Base-by-base conservation (phyloP, 208 protist species). In the Strigomonas galati region DNA sequence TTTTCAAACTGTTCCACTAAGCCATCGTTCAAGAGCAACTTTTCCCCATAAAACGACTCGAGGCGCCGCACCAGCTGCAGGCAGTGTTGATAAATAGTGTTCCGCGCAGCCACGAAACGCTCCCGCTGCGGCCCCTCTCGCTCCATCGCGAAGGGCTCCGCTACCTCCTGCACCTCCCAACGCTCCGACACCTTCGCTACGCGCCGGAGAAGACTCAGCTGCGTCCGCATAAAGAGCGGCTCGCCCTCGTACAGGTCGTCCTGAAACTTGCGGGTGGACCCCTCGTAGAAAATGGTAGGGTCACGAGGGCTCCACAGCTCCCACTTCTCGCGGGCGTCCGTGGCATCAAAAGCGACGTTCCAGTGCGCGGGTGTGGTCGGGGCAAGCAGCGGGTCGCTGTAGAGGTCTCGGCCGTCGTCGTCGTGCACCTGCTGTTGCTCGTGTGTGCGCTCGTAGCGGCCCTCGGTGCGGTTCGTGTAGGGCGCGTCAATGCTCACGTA, bases 171-270 rank as follows among this genome's bases (percentile, higher is more conserved):
- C 67, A 95, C 70, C 67, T 92, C 81, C 86, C 89, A 95, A 27
- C 86, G 84, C 60, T 87, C 82, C 46, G 66, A 76, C 23, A 92
- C 62, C 15, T 78, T 75, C 55, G 74, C 79, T 6, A 40, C 30
- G 1, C 53, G 58, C 1, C 89, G 85, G 69, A 83, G 72, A 4
- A 51, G 53, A 28, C 55, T 67, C 23, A 57, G 43, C 44, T 60
- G 46, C 60, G 92, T 60, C n/a, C 73, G 81, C 82, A 89, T 85
- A 48, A 95, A 95, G 21, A 92, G 80, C 7, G 89, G 89, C 71
- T 95, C 89, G 27, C 89, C 89, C 43, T 91, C 89, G 72, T 95
- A 95, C 14, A 95, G 67, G 62, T 92, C 70, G 65, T 95, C 89
- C 63, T 95, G 89, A 56, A 95, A 82, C 65, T 87, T 89, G 0